Base-by-base conservation (phyloP, 305 asterid species). In the Ilex paraguariensis region DNA sequence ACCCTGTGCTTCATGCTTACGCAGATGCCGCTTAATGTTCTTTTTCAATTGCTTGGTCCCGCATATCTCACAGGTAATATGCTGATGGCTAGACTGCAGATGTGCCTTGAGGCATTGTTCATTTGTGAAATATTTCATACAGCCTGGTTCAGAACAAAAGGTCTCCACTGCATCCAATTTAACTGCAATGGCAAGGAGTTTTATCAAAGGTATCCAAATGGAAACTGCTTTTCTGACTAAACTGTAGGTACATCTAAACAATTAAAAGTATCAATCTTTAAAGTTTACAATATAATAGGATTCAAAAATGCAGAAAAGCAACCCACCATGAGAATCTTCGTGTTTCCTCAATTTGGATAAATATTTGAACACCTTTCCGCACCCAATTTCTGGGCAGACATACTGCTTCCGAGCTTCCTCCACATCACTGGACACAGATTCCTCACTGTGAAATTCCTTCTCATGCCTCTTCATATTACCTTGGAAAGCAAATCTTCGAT, bases 11-110 rank as follows among this genome's bases (percentile, higher is more conserved):
- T 80, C 95, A 64, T 93, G 99, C 58, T 57, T 75, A 28, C 85
- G 76, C 10, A 90, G 76, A 71, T 93, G 97, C 5, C 96, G 91
- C 79, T 93, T 93, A 12, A 90, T 77, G 78, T 90, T 93, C 73
- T 93, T 90, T 84, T 82, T 93, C 60, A 93, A 79, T 69, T 90
- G 95, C 74, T 78, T 80, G 21, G 79, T 72, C 67, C 95, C 91
- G 66, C 99, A 93, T 67, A 74, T 75, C 68, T 80, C 95, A 61
- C 99, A 93, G 13, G 49, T 66, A 57, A 83, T 36, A 72, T 86
- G 73, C 66, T 74, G 97, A 77, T 90, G 99, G 62, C 91, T 81
- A 50, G 81, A 62, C 58, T 59, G 70, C 13, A 86, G 76, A 71
- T 93, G 99, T 72, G 83, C 95, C 73, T 72, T 84, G 31, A 93